Percentiles rank a stretch among this genome's conserved stretches.
Evolutionary conservation across 768 basidiomycete genomes (phyloP).

Genomic region (Amanita inopinata): DNA sequence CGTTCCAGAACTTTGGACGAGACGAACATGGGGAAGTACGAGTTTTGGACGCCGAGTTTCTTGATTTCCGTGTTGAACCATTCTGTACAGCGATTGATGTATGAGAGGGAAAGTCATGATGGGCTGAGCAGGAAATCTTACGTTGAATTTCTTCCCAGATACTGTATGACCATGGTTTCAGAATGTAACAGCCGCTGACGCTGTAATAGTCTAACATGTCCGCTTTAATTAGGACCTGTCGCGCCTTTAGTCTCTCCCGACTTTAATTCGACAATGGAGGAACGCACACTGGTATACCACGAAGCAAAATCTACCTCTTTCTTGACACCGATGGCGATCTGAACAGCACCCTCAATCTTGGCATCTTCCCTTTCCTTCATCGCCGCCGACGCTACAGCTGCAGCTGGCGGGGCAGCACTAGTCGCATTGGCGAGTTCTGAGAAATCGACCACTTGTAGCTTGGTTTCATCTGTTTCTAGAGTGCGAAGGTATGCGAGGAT

Average conservation of each 20-base stretch:
- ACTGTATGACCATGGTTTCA: constrained; percentile 94
- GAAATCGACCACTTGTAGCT: constrained; percentile 71
- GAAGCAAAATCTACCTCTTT: constrained; percentile 92
- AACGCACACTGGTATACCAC: constrained; percentile 85
- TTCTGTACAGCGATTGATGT: constrained; percentile 34
- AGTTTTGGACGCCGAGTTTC: constrained; percentile 91
- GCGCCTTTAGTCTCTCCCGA: constrained; percentile 8
- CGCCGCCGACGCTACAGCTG: constrained; percentile 24
- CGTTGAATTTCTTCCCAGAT: constrained; percentile 97
- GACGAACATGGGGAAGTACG: constrained; percentile 99
- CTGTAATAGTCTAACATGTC: constrained; percentile 99
- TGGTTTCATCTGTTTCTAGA: constrained; percentile 57
- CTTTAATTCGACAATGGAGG: not conserved
- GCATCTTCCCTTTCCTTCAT: constrained; percentile 62
- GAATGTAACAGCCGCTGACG: constrained; percentile 97
- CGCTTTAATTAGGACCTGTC: constrained; percentile 89
- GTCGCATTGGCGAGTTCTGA: constrained; percentile 37
- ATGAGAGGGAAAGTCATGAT: not conserved
- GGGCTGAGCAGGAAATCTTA: constrained; percentile 21
- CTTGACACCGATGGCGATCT: constrained; percentile 90
- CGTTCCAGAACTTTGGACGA: constrained; percentile 86
- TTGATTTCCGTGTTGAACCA: constrained; percentile 95
- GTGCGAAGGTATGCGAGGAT: constrained; percentile 61
- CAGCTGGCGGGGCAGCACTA: constrained; percentile 14
- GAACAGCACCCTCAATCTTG: constrained; percentile 80